phyloP scores from a whole-genome alignment of 2,329 filamentous ascomycete genomes.

The Didymella sp. region DNA sequence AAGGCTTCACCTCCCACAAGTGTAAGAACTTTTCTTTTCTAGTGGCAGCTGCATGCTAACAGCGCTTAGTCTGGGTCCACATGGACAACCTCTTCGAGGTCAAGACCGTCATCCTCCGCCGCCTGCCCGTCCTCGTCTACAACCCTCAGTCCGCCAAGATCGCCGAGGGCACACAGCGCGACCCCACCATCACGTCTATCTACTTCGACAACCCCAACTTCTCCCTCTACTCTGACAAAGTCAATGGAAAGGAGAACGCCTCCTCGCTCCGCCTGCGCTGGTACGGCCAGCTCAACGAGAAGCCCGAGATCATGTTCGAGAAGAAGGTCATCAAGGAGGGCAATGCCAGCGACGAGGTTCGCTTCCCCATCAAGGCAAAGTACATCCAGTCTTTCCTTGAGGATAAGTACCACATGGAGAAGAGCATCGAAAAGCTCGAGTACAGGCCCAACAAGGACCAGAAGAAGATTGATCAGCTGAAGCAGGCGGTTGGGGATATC shows the following conservation, averaged over 20 bases:
- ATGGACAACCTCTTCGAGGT: constrained; percentile 94
- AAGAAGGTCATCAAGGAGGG: constrained; percentile 84
- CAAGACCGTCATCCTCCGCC: constrained; percentile 92
- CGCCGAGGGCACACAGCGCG: constrained; percentile 75
- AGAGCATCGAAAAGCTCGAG: constrained; percentile 82
- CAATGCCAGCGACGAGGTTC: constrained; percentile 77
- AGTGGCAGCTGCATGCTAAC: background rate
- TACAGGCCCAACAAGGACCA: constrained; percentile 74
- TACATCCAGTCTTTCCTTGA: constrained; percentile 88
- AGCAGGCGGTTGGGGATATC: constrained; percentile 75
- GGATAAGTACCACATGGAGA: constrained; percentile 90
- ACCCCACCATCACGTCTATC: constrained; percentile 91
- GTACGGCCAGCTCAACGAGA: constrained; percentile 83
- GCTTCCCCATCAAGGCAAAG: constrained; percentile 90
- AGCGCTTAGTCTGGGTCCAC: constrained; percentile 86
- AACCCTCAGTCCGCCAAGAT: constrained; percentile 86
- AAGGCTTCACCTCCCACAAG: constrained; percentile 85
- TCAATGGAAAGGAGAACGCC: constrained; percentile 75
- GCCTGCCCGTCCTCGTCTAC: constrained; percentile 89
- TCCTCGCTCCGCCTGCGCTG: constrained; percentile 86
- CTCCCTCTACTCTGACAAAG: constrained; percentile 83
- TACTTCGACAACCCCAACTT: constrained; percentile 94
- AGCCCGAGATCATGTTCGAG: constrained; percentile 83
- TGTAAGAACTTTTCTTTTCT: constrained; percentile 60
- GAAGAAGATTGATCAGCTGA: constrained; percentile 72